These are phyloP conservation scores for Pulveroboletus sp. DNA, from an alignment of 768 basidiomycete genomes.

Conservation along the genomic window DNA sequence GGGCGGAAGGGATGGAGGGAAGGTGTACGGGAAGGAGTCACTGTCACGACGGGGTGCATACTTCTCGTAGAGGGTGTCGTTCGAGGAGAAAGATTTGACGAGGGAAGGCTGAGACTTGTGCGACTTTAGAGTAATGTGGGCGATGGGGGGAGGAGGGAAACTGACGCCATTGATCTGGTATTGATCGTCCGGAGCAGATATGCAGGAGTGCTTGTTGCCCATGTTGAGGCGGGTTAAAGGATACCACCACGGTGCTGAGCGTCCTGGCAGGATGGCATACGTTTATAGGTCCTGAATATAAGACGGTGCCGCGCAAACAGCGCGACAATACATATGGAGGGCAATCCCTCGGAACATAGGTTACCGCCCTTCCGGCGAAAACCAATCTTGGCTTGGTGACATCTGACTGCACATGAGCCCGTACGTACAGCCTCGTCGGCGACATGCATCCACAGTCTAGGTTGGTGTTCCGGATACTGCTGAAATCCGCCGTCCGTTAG, in stretches of 20 bases:
- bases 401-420: neutral
- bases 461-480: neutral
- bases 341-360: neutral
- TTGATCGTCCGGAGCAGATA: slow-evolving; percentile 7
- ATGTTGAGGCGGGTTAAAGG: slow-evolving; percentile 13
- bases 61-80: slow-evolving; percentile 38
- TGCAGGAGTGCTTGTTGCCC: slow-evolving; percentile 30
- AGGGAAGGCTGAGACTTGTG: slow-evolving; percentile 33
- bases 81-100: slow-evolving; percentile 34
- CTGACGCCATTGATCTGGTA: slow-evolving; percentile 2
- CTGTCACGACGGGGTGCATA: slow-evolving; percentile 10
- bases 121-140: slow-evolving; percentile 39
- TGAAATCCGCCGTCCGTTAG: neutral
- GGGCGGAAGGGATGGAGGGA: neutral
- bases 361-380: neutral
- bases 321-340: neutral
- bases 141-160: slow-evolving; percentile 11
- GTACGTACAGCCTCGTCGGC: neutral
- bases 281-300: slow-evolving; percentile 15
- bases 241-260: neutral
- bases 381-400: neutral
- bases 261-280: neutral
- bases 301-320: neutral
- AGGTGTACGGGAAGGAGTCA: neutral
- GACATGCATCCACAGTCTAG: neutral